Conservation (phyloP, 176 grass and related monocot species). For the Rhynchospora breviuscula region DNA sequence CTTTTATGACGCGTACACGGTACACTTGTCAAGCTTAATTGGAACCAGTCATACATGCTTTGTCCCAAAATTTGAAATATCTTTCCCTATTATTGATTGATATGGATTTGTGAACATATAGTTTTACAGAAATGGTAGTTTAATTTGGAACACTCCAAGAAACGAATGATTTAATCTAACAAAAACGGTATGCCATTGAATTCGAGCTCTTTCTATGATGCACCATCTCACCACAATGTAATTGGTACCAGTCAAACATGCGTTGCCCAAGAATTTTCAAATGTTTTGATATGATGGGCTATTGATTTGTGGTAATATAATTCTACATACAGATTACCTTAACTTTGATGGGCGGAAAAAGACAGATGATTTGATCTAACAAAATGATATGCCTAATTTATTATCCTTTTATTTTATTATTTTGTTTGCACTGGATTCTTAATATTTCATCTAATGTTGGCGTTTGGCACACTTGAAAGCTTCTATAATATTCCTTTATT, state of each 20-base stretch:
- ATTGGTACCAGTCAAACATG: no score
- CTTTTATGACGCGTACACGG: neutral
- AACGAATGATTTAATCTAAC: neutral
- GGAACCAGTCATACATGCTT: neutral
- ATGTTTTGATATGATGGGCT: neutral
- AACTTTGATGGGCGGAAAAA: no score
- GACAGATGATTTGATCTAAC: no score
- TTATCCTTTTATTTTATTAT: no score
- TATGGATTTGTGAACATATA: neutral
- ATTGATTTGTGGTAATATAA: neutral
- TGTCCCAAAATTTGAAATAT: neutral
- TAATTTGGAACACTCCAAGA: no score
- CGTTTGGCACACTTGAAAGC: no score
- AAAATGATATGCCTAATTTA: no score
- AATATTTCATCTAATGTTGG: no score
- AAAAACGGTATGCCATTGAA: neutral
- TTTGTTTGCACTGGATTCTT: no score
- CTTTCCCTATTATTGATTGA: neutral
- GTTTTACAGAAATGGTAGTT: neutral
- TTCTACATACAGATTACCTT: no score
- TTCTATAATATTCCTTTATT: neutral
- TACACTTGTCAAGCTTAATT: neutral
- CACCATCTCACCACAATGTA: no score
- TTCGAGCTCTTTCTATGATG: neutral
- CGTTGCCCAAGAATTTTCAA: no score